Base-by-base conservation (phyloP, 192 early-diverging fungal genomes). In the Chytriomyces hyalinus region DNA sequence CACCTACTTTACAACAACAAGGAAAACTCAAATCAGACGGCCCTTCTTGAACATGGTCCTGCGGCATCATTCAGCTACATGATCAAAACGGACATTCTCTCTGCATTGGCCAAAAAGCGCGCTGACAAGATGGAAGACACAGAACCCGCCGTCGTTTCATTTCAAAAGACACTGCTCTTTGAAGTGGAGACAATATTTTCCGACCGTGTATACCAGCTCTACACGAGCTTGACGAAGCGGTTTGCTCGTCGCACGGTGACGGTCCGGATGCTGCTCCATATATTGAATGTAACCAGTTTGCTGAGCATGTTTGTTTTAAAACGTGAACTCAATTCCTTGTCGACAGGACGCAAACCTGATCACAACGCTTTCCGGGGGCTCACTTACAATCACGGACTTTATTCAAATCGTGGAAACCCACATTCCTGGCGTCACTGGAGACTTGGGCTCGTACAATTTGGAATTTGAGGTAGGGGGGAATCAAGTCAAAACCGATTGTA, bases 391-490 rank as follows among this genome's bases (percentile, higher is more conserved):
- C n/a, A n/a, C 62, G 10, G 47, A 66, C 24, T 76, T 84, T 28
- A 77, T 88, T 28, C 45, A 63, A 5, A 63, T 81, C 17, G 83
- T 88, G 59, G 75, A 77, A 17, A 57, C 15, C 13, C 44, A 48
- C 26, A 61, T 79, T 44, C 78, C 82, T 3, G 28, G 11, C 1
- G 80, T 87, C 6, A 13, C 77, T 80, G 43, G 68, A 60, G 69
- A 71, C 49, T 17, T 51, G 28, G 84, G 78, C 6, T 49, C 64
- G 44, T 80, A 80, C 72, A 88, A 88, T 65, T 77, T 88, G 24
- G 87, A 88, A 65, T 81, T 78, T 76, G 87, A 87, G 81, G 86
- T 87, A 75, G 13, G 2, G 9, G 36, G 51, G 26, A 6, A 50
- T 15, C 67, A 7, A n/a, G 11, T 3, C 36, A 36, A 36, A 2